Conservation (phyloP, 371 early-diverging fungal species). For the Mucor sp. region DNA sequence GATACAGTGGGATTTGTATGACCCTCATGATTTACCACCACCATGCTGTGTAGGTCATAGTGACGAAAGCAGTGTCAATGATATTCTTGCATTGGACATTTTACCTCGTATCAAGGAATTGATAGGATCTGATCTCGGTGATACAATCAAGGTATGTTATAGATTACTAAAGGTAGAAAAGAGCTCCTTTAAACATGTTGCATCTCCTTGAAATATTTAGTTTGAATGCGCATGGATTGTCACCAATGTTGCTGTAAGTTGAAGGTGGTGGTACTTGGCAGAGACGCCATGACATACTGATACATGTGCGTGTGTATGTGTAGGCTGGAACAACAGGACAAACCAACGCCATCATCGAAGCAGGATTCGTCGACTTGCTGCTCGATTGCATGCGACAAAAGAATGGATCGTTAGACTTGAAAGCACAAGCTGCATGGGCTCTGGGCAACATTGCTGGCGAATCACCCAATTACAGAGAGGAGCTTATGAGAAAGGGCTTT, state of each 20-base stretch:
- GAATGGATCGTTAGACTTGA: slow-evolving; percentile 20
- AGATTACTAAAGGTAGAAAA: not conserved
- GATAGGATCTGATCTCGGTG: slow-evolving; percentile 16
- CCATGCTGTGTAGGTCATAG: slow-evolving; percentile 7
- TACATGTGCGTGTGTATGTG: no score
- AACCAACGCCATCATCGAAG: slow-evolving; percentile 45
- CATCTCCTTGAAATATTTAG: slow-evolving; percentile 26
- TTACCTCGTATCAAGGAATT: slow-evolving; percentile 40
- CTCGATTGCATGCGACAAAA: slow-evolving; percentile 21
- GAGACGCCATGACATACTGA: not conserved
- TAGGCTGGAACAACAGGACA: slow-evolving; percentile 62
- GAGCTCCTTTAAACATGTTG: not conserved
- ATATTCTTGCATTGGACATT: slow-evolving; percentile 36
- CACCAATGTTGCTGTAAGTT: slow-evolving; percentile 62
- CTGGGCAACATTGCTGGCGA: slow-evolving; percentile 53
- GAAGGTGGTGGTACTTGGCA: not conserved
- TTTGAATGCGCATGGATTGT: slow-evolving; percentile 66
- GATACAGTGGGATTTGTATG: not conserved
- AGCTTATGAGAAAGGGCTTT: slow-evolving; percentile 26
- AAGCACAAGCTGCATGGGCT: slow-evolving; percentile 57
- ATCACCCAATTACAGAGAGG: slow-evolving; percentile 38
- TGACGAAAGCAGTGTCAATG: slow-evolving; percentile 26
- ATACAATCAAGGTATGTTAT: slow-evolving; percentile 33
- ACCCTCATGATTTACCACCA: not conserved
- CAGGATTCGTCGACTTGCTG: slow-evolving; percentile 47